Evolutionary conservation across 495 filamentous ascomycete genomes (phyloP).

Genomic region (Letharia lupina): DNA sequence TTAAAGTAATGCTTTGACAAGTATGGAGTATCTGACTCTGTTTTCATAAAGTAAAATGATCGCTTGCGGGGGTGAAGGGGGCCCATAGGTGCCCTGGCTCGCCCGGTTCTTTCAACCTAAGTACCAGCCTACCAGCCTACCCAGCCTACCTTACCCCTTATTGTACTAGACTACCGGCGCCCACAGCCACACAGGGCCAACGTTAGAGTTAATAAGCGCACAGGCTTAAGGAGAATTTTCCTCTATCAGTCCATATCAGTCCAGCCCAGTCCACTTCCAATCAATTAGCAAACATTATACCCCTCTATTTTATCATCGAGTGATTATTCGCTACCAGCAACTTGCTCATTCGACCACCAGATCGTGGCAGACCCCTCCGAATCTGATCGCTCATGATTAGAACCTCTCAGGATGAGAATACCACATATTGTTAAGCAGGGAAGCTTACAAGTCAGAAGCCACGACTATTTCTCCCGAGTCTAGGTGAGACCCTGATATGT

Average conservation of each 20-base stretch:
- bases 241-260: not conserved
- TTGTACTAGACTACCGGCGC: no score
- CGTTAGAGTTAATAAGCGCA: not conserved
- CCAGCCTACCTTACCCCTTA: no score
- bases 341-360: not conserved
- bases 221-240: constrained; percentile 10
- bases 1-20: not conserved
- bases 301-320: not conserved
- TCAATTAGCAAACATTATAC: not conserved
- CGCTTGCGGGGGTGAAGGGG: constrained; percentile 8
- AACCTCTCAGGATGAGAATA: no score
- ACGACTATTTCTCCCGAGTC: not conserved
- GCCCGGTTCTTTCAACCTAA: not conserved
- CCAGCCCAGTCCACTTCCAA: not conserved
- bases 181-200: no score
- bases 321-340: not conserved
- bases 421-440: no score
- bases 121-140: not conserved
- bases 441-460: not conserved
- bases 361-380: not conserved
- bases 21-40: not conserved
- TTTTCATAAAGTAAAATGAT: constrained; percentile 18
- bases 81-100: not conserved
- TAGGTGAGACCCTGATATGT: no score
- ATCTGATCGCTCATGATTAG: no score